Conservation (phyloP, 2,329 filamentous ascomycete genomes). For the Chaetomiaceae sp. region DNA sequence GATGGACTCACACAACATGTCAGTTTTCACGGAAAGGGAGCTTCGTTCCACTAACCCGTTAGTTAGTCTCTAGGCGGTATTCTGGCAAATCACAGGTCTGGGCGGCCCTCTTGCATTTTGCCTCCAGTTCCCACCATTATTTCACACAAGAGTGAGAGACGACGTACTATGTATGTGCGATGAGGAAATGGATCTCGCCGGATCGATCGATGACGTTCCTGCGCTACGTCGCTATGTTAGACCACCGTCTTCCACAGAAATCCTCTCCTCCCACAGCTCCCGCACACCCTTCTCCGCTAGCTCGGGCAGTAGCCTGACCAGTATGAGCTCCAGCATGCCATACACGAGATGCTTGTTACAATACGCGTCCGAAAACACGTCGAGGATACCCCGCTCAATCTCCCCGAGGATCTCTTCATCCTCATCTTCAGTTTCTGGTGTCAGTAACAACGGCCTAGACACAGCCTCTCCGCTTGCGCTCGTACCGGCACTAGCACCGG, state of each 20-base stretch:
- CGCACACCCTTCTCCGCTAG: conserved; percentile 65
- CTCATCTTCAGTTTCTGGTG: not conserved
- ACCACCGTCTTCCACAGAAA: conserved; percentile 35
- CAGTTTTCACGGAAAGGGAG: too few species aligned
- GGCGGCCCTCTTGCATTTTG: conserved; percentile 10
- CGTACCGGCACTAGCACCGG: not conserved
- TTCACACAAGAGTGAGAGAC: too few species aligned
- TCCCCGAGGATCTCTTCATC: conserved; percentile 46
- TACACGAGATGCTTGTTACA: conserved; percentile 93
- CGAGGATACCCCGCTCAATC: conserved; percentile 62
- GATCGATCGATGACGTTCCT: too few species aligned
- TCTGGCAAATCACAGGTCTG: conserved; percentile 8
- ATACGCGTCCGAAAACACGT: conserved; percentile 75
- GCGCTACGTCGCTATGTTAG: too few species aligned
- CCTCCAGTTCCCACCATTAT: too few species aligned
- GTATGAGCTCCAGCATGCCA: conserved; percentile 70
- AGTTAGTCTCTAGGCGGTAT: not conserved
- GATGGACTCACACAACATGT: too few species aligned
- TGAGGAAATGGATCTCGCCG: too few species aligned
- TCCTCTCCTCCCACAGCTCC: conserved; percentile 70
- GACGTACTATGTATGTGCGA: too few species aligned
- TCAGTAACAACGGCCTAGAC: too few species aligned
- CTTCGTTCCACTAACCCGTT: too few species aligned
- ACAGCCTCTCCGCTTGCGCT: not conserved
- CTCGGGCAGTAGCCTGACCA: conserved; percentile 83